Base-by-base conservation (phyloP, 2,329 filamentous ascomycete genomes). In the Penicillium occitanis region DNA sequence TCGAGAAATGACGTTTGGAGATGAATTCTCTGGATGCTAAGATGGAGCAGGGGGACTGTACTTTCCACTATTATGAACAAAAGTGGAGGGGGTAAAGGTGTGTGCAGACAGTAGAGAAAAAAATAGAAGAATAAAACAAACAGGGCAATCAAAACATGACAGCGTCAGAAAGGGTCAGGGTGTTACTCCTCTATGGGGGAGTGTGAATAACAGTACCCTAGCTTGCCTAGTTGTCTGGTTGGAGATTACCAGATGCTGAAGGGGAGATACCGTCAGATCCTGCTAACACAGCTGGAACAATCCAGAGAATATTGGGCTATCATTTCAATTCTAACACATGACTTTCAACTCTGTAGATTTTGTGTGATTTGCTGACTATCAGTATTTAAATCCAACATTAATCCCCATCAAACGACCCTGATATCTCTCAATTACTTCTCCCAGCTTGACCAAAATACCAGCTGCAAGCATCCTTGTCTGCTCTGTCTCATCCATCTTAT, bases 351-450 rank as follows among this genome's bases (percentile, higher is more conserved):
- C 10, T n/a, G 17, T 53, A 13, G 7, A 28, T 28, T 8, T 5
- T 28, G 25, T 14, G 25, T 28, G 19, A 28, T 30, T 6, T 2
- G 5, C 13, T 30, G 13, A 8, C 5, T 46, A 28, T 57, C 28
- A 80, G 67, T 79, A 80, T 42, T 70, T 73, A 65, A 81, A 83
- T 28, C 79, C 83, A 67, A 84, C 79, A 76, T 86, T 78, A 68
- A 91, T 86, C 1, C 93, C 93, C 81, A 95, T 86, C 72, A 97
- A 77, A 66, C 91, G 76, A 65, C 88, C 86, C 77, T 93, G 90
- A 74, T 93, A 93, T 77, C 88, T 90, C 73, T 96, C 91, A 69
- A 94, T 88, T 8, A 92, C 88, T 77, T 97, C 93, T 57, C 89
- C 86, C 70, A 93, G 83, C 73, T 90, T 90, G 40, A 98, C 91